Percentiles rank a stretch among this genome's conserved stretches.
Evolutionary conservation across 768 basidiomycete genomes (phyloP).

Genomic region (Wakefieldia striispora): DNA sequence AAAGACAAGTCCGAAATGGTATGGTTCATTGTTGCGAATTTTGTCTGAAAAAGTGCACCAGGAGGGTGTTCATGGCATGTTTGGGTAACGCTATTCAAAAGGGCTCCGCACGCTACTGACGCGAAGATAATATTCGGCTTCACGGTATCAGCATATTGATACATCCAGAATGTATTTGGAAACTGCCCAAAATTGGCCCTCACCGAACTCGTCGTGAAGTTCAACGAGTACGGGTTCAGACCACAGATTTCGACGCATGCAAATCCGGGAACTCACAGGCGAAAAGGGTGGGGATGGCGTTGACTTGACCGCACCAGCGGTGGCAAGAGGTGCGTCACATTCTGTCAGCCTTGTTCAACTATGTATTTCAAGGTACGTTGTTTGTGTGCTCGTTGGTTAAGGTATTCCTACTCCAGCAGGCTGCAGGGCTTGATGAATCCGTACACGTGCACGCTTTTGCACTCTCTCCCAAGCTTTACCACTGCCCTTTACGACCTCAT

Average conservation of each 20-base stretch:
- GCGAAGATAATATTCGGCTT: no score
- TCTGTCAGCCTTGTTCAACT: conserved; percentile 77
- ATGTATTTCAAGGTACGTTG: conserved; percentile 79
- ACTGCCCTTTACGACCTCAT: neutral
- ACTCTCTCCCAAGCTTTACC: no score
- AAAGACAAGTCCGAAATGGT: conserved; percentile 39
- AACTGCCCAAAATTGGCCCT: conserved; percentile 63
- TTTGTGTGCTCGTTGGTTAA: neutral
- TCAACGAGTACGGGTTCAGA: conserved; percentile 89
- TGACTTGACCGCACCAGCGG: conserved; percentile 11
- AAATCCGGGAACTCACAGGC: conserved; percentile 89
- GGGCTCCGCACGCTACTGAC: conserved; percentile 61
- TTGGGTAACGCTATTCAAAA: conserved; percentile 52
- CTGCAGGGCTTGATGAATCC: no score
- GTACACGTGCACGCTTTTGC: no score
- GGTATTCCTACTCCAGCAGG: no score
- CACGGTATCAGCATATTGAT: no score
- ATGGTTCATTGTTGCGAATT: neutral
- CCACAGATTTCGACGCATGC: conserved; percentile 87
- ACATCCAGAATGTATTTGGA: conserved; percentile 23
- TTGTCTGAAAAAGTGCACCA: neutral
- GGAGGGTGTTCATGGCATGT: conserved; percentile 27
- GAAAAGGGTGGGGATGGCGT: conserved; percentile 33
- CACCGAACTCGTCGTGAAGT: conserved; percentile 84
- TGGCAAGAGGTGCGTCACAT: conserved; percentile 57